Evolutionary conservation across 148 eudicot species (phyloP).

Genomic region (Amaranthus hypochondriacus): DNA sequence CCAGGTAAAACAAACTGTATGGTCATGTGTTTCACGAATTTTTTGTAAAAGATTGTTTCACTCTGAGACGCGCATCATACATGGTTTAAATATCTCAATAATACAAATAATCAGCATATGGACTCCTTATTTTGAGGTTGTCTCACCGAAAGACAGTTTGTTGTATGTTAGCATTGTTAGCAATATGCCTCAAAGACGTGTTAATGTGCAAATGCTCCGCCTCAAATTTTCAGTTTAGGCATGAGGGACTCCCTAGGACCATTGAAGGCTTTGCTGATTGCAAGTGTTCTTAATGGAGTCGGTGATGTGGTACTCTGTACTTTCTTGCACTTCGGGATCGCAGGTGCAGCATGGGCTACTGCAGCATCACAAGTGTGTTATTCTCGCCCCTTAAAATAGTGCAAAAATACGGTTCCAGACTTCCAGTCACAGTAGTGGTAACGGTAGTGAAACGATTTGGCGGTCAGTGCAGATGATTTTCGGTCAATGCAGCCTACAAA

Average conservation of each 20-base stretch:
- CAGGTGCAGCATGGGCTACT: conserved; percentile 99
- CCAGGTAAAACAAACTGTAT: conserved; percentile 45
- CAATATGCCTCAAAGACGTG: background rate
- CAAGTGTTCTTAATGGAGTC: conserved; percentile 65
- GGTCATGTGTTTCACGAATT: too few species aligned
- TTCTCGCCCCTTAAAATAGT: too few species aligned
- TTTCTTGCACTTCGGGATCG: conserved; percentile 69
- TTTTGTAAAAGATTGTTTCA: too few species aligned
- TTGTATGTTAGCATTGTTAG: background rate
- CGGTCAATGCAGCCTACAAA: background rate
- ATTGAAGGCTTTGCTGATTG: conserved; percentile 90
- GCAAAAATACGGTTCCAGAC: too few species aligned
- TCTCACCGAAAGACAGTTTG: too few species aligned
- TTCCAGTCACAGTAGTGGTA: too few species aligned
- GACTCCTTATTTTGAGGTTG: too few species aligned
- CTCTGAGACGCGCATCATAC: too few species aligned
- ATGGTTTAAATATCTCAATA: too few species aligned
- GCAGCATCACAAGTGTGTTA: conserved; percentile 70
- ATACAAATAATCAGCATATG: too few species aligned
- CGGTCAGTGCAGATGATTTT: too few species aligned
- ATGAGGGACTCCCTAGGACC: conserved; percentile 99
- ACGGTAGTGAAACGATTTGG: too few species aligned
- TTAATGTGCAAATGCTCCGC: conserved; percentile 7
- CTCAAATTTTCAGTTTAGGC: conserved; percentile 58
- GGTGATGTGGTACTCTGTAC: conserved; percentile 73